Conservation (phyloP, 148 eudicot species). For the Camellia granthamiana region DNA sequence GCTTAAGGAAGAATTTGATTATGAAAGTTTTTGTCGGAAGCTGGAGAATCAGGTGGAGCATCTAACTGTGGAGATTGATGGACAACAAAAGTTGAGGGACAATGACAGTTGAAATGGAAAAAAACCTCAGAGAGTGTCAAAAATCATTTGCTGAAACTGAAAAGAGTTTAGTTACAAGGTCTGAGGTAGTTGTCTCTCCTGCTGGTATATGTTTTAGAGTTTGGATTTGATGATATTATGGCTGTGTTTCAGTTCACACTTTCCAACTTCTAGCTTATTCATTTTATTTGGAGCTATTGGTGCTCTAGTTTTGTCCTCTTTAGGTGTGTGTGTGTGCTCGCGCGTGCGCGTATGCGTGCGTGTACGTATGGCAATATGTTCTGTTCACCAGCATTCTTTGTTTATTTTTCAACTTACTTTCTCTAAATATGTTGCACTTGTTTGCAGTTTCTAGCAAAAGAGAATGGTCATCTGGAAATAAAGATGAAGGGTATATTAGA, state of each 20-base stretch:
- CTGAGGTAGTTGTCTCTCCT: constrained; percentile 67
- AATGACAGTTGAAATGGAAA: constrained; percentile 58
- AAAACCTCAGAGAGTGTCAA: constrained; percentile 59
- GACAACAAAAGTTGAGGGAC: constrained; percentile 78
- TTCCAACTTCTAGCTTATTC: not conserved
- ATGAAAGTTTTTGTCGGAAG: constrained; percentile 79
- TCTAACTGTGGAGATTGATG: constrained; percentile 79
- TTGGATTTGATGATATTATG: not conserved
- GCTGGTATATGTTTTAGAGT: not conserved
- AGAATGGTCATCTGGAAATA: constrained; percentile 49
- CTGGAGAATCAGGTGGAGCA: constrained; percentile 86
- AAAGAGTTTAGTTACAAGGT: constrained; percentile 64
- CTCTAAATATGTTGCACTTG: constrained; percentile 7
- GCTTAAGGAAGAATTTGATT: constrained; percentile 97
- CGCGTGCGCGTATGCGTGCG: not conserved
- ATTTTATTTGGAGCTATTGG: not conserved
- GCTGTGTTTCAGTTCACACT: not conserved
- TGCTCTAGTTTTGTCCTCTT: not conserved
- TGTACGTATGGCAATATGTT: not conserved
- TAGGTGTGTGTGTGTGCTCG: not conserved
- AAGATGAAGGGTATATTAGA: constrained; percentile 47
- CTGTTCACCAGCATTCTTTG: not conserved
- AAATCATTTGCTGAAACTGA: constrained; percentile 64
- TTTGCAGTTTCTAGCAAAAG: constrained; percentile 68
- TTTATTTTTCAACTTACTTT: not conserved